Evolutionary conservation across 140 eudicot genomes (phyloP), one percentile per base, ranked within the genome.

Genomic region (Senecio squalidus): DNA sequence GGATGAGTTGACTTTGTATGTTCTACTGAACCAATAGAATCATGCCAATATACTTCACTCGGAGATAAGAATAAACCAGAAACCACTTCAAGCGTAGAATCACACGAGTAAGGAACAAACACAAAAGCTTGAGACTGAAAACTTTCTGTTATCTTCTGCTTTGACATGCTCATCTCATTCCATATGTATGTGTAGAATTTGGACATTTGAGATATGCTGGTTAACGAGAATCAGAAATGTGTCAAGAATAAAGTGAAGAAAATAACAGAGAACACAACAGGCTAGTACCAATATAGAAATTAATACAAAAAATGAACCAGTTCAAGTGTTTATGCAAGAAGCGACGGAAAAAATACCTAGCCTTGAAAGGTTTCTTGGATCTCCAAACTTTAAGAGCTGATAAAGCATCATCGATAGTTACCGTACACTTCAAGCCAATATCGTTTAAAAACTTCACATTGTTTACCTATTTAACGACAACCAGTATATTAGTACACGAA

Each of bases 121-220:
- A 88, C 76, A 61, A 80, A 88, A 65, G 94, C 78, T 51, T 80
- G 84, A 33, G 82, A 63, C 22, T 4, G 57, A 24, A 88, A 74
- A 48, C 62, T 78, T 57, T 81, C 84, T 27, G 53, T 1, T 28
- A 81, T 66, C 62, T 70, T 71, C 50, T 64, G 69, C 70, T 66
- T 76, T 28, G 86, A 78, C 11, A 50, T 46, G 73, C 67, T 47
- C 82, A 78, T 79, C 51, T 55, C 84, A 36, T 69, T 76, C 83
- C 86, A 84, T 26, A 88, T 70, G 60, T 61, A 81, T 50, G 83
- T 25, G 63, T 83, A 88, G 43, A 83, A 76, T 54, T 74, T 84
- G 36, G 82, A 64, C 96, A 88, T 88, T 46, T 88, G 96, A 50
- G 82, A 76, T 20, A 88, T 21, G 60, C 96, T 85, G 72, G 39